Base-by-base conservation (phyloP, 2,329 filamentous ascomycete genomes). In the Colletotrichum camelliae region DNA sequence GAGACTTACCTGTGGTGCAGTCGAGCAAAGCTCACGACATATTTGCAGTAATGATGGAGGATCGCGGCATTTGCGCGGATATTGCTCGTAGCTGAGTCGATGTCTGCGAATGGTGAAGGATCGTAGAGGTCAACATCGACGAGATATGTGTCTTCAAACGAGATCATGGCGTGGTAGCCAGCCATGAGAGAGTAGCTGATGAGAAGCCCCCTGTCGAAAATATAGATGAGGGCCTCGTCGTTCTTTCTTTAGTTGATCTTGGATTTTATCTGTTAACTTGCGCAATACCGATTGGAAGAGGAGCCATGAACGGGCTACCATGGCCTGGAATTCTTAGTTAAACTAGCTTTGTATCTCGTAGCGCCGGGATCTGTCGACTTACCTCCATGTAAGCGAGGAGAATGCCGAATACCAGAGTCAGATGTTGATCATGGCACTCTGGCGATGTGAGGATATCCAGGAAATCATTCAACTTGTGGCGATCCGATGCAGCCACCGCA, bases 41-140 rank as follows among this genome's bases (percentile, higher is more conserved):
- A 75, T 21, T 29, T 73, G 43, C 29, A 62, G 43, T 58, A 73
- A 9, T 67, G 62, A 13, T 75, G 73, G 5, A 75, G 29, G n/a
- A 72, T 65, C 10, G 73, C 70, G 7, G 73, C 71, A 24, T 75
- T 73, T 16, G 60, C 24, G 12, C 73, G 73, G 10, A 68, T 35
- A 9, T 57, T 43, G 31, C 64, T 67, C 16, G 31, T 58, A 18
- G 29, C 29, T n/a, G 70, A 31, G 35, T 73, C 69, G 5, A 75
- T 62, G 7, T 65, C 57, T 15, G 60, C 64, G 13, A 68, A 68
- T 4, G 64, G 64, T 7, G 33, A 48, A 16, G 69, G 33, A 15
- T 75, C 70, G 35, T 75, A 75, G 13, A 73, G 57, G 2, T 72
- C 57, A 4, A 72, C 33, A 18, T 68, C 68, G 4, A 37, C 52